Conservation (phyloP, 352 stramenopile genomes). For the Globisporangium alternatum region DNA sequence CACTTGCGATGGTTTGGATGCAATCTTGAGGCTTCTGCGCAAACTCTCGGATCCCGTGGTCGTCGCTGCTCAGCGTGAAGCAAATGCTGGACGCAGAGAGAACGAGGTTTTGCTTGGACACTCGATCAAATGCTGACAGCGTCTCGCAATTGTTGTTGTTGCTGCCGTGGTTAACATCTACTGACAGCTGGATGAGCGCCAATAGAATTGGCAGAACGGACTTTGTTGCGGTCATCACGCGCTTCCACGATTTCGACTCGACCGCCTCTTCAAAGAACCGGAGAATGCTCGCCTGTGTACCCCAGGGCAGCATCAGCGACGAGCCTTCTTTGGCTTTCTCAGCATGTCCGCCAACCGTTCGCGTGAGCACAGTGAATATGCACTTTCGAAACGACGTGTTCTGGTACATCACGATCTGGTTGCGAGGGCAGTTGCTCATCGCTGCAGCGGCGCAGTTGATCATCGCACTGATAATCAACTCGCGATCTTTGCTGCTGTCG, state of each 20-base stretch:
- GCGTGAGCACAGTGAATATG: slow-evolving; percentile 19
- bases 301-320: slow-evolving; percentile 5
- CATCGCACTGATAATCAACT: slow-evolving; percentile 37
- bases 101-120: slow-evolving; percentile 7
- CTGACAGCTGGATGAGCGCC: slow-evolving; percentile 12
- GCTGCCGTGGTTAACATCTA: neutral
- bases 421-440: slow-evolving; percentile 36
- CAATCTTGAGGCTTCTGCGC: slow-evolving; percentile 7
- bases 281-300: slow-evolving; percentile 30
- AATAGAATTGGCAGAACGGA: slow-evolving; percentile 25
- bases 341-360: neutral
- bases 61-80: slow-evolving; percentile 52
- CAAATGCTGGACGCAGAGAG: slow-evolving; percentile 43
- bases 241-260: slow-evolving; percentile 61
- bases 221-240: slow-evolving; percentile 23
- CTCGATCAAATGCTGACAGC: neutral
- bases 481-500: neutral
- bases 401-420: slow-evolving; percentile 58
- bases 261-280: slow-evolving; percentile 46
- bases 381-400: slow-evolving; percentile 29
- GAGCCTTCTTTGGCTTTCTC: neutral
- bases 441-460: slow-evolving; percentile 39
- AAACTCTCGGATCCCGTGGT: slow-evolving; percentile 25
- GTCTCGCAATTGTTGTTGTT: neutral
- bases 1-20: slow-evolving; percentile 13